Conservation (phyloP, 768 basidiomycete species). For the Cystofilobasidium ferigula region DNA sequence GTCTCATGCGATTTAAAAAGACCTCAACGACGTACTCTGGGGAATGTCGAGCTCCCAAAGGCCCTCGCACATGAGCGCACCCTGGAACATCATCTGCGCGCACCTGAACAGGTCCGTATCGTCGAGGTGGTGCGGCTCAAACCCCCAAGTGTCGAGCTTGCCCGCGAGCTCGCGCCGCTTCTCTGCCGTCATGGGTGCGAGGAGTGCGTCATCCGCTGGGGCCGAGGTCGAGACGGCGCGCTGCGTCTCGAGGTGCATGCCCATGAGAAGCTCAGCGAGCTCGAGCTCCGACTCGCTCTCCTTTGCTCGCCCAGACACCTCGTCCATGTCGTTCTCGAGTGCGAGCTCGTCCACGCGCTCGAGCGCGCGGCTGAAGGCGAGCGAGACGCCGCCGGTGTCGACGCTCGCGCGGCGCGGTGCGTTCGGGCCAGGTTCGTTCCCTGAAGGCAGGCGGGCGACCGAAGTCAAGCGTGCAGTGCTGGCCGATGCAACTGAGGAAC, state of each 20-base stretch:
- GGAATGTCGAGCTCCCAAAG: slow-evolving; percentile 32
- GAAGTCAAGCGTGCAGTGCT: not conserved
- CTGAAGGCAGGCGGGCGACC: not conserved
- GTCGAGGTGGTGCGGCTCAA: slow-evolving; percentile 73
- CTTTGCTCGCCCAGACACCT: not conserved
- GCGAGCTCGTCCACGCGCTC: slow-evolving; percentile 31
- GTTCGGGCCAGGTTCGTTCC: not conserved
- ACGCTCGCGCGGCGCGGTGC: slow-evolving; percentile 53
- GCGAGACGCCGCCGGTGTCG: slow-evolving; percentile 76
- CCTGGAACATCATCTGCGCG: slow-evolving; percentile 76
- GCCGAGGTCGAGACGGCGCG: slow-evolving; percentile 48
- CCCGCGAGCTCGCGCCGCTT: slow-evolving; percentile 54
- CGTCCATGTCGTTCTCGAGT: slow-evolving; percentile 19
- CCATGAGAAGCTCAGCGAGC: slow-evolving; percentile 70
- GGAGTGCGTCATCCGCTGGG: slow-evolving; percentile 5
- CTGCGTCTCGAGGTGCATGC: slow-evolving; percentile 72
- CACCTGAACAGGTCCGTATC: slow-evolving; percentile 73
- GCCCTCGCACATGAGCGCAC: slow-evolving; percentile 65
- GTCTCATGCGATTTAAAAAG: too few relatives aligned
- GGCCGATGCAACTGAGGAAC: not conserved
- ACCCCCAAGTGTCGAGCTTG: slow-evolving; percentile 69
- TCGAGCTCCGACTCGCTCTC: slow-evolving; percentile 4
- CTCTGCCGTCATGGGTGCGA: slow-evolving; percentile 19
- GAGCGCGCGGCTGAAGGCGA: slow-evolving; percentile 47
- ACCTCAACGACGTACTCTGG: not conserved